Percentiles rank a stretch among this genome's conserved stretches.
These are phyloP conservation scores for Nicotiana rustica DNA, from an alignment of 305 asterid genomes.

Conservation along the genomic window DNA sequence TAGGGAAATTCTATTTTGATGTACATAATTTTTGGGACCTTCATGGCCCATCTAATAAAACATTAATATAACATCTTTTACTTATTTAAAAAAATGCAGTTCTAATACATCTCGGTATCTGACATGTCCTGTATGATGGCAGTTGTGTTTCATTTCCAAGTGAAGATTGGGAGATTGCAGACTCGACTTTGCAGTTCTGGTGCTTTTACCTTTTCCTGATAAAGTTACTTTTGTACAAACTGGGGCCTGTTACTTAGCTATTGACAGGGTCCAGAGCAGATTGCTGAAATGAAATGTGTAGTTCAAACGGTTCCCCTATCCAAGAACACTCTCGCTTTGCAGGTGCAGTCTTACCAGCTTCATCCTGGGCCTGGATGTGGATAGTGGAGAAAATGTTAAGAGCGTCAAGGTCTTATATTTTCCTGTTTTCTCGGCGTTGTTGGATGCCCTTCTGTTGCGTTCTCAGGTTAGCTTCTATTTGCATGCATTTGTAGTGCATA, in stretches of 20 bases:
- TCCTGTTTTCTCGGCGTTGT: conserved; percentile 76
- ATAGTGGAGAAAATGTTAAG: conserved; percentile 58
- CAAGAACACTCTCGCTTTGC: conserved; percentile 39
- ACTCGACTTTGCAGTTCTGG: conserved; percentile 93
- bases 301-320: conserved; percentile 29
- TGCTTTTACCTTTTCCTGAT: conserved; percentile 38
- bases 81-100: background rate
- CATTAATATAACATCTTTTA: conserved; percentile 16
- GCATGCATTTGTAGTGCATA: conserved; percentile 25
- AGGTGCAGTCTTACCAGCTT: conserved; percentile 85
- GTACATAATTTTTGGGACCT: conserved; percentile 20
- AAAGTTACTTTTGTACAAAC: conserved; percentile 21
- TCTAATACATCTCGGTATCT: conserved; percentile 2
- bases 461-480: conserved; percentile 65
- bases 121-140: conserved; percentile 50
- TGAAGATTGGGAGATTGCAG: conserved; percentile 92
- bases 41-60: conserved; percentile 20
- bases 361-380: conserved; percentile 67
- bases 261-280: conserved; percentile 26
- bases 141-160: conserved; percentile 84
- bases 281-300: background rate
- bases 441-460: conserved; percentile 78
- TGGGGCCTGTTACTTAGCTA: background rate
- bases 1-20: conserved; percentile 10
- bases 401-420: conserved; percentile 57